Conservation (phyloP, 2,329 filamentous ascomycete genomes). For the Plectosphaerella plurivora region DNA sequence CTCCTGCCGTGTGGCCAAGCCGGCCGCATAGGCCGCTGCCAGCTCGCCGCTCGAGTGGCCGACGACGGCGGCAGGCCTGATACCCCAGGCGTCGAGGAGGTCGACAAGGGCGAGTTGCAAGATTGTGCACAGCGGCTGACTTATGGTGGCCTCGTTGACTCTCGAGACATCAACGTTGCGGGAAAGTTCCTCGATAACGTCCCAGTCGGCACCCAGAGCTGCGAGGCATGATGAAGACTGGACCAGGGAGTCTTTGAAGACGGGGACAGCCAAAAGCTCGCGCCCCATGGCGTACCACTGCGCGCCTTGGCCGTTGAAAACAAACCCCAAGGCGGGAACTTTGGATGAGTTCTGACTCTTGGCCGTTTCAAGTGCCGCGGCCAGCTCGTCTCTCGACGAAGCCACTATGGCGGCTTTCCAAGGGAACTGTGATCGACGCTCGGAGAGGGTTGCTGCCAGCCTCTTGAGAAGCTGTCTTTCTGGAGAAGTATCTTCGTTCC, state of each 20-base stretch:
- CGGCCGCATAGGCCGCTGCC: slow-evolving; percentile 26
- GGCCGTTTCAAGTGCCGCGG: not conserved
- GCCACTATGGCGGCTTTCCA: not conserved
- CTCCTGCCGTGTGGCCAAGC: not conserved
- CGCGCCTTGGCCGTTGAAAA: slow-evolving; percentile 14
- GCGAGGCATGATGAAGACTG: not conserved
- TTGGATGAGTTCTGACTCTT: not conserved
- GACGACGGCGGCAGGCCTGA: slow-evolving; percentile 21
- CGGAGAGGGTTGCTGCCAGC: not conserved
- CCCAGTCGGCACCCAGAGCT: not conserved
- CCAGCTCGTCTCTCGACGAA: not conserved
- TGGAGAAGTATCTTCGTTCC: not conserved
- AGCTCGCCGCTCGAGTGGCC: slow-evolving; percentile 36
- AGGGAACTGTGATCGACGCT: not conserved
- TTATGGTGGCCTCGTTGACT: slow-evolving; percentile 3
- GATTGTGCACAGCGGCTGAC: slow-evolving; percentile 36
- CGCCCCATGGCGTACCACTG: slow-evolving; percentile 13
- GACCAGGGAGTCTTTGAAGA: not conserved
- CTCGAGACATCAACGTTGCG: slow-evolving; percentile 13
- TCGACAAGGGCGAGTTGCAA: slow-evolving; percentile 37
- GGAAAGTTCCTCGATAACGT: not conserved
- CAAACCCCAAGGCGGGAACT: slow-evolving; percentile 5
- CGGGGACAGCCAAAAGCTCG: slow-evolving; percentile 2
- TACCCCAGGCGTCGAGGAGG: slow-evolving; percentile 20
- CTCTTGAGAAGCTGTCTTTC: not conserved